A percentile compares a stretch with the other conserved stretches of the same genome.
Evolutionary conservation across 257 asterid species (phyloP).

Genomic region (Parsonsia alboflavescens): DNA sequence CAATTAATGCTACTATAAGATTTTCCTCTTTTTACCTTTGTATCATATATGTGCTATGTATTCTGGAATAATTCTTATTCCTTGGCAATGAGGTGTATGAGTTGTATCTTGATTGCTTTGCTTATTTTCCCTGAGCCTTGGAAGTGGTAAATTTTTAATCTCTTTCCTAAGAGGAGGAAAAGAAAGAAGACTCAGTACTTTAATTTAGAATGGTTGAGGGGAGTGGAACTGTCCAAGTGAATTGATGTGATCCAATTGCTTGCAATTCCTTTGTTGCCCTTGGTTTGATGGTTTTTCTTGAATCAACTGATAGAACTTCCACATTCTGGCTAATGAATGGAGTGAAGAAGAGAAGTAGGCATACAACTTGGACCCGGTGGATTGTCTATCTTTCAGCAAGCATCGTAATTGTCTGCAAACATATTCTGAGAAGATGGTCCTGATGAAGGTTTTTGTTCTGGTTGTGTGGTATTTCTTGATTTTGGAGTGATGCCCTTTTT

Average conservation of each 20-base stretch:
- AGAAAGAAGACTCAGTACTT: neutral
- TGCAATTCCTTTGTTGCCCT: no score
- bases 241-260: no score
- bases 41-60: neutral
- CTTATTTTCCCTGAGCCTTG: neutral
- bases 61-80: neutral
- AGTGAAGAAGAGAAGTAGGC: no score
- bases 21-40: conserved; percentile 13
- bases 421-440: neutral
- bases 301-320: no score
- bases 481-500: neutral
- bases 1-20: conserved; percentile 46
- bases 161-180: neutral
- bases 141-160: neutral
- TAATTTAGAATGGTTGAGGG: no score
- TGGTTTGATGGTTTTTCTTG: no score
- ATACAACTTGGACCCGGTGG: no score
- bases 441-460: neutral
- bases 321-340: no score
- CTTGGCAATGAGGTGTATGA: neutral
- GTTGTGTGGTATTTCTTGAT: neutral
- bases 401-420: neutral
- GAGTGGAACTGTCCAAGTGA: no score
- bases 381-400: neutral
- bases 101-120: neutral